Evolutionary conservation across 805 yeast genomes (phyloP).

Genomic region (Suhomyces tanzawaensis): DNA sequence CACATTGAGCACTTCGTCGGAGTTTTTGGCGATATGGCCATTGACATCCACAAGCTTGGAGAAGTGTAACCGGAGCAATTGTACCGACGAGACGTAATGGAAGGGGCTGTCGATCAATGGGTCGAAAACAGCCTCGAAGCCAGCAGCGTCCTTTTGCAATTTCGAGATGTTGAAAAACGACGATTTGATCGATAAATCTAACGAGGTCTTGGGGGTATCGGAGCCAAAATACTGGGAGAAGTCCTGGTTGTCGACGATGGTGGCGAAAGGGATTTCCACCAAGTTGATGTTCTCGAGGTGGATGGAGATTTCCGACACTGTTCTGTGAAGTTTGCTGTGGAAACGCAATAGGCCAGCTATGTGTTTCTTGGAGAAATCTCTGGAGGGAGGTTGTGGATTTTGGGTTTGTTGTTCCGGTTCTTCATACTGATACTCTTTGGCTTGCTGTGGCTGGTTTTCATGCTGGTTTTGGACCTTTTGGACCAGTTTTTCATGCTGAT

Average conservation of each 20-base stretch:
- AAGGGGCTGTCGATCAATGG: conserved; percentile 30
- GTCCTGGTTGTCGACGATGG: conserved; percentile 19
- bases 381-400: neutral
- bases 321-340: conserved; percentile 20
- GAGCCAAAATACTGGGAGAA: conserved; percentile 21
- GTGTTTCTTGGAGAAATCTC: neutral
- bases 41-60: conserved; percentile 8
- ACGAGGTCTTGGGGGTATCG: conserved; percentile 18
- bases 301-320: conserved; percentile 24
- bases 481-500: neutral
- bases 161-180: conserved; percentile 23
- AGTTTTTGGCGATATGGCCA: conserved; percentile 9
- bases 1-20: conserved; percentile 30
- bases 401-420: neutral
- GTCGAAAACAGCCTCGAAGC: conserved; percentile 38
- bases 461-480: neutral
- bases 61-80: conserved; percentile 28
- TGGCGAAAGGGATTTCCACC: conserved; percentile 30
- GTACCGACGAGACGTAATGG: conserved; percentile 32
- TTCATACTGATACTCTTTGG: neutral
- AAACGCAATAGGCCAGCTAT: conserved; percentile 6
- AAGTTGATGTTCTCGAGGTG: conserved; percentile 26
- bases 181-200: conserved; percentile 27
- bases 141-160: conserved; percentile 30
- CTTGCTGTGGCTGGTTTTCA: neutral